Evolutionary conservation across 345 rosid genomes (phyloP), one percentile per base, ranked within the genome.

Genomic region (Lepidium aucheri): DNA sequence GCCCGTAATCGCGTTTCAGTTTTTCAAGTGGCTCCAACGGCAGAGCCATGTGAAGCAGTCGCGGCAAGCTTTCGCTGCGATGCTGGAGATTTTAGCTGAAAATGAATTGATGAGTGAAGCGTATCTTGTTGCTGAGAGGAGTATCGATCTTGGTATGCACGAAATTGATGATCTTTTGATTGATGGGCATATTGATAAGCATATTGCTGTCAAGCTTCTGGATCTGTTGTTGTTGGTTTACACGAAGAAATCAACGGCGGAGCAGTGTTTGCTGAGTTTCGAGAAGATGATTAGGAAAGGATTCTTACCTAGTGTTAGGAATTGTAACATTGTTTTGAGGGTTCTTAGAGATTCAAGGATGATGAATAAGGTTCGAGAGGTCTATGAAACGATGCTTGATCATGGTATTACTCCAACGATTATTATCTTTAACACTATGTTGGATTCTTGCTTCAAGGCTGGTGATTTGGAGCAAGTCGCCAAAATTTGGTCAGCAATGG

Each of bases 251-350:
- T 77, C 68, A 2, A 84, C 83, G 93, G 75, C 65, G 74, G 80
- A 82, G 53, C 67, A 74, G 58, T 83, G 82, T 62, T 74, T 89
- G 44, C 55, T 45, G 68, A 59, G 79, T 45, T 89, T 86, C 17
- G 68, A 76, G 67, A 85, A 79, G 70, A 86, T 89, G 87, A 55
- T 85, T 63, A 68, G 77, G 61, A 78, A 49, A 51, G 78, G 87
- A 17, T 73, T 82, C 36, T 75, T 80, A 60, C 93, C 90, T 9
- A 80, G 82, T 65, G 83, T 82, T 66, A 83, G 79, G 64, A 85
- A 77, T 40, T 89, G 88, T 73, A 85, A 86, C 79, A 72, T 80
- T 56, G 69, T 86, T 76, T 84, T 89, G 56, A 77, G 57, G 84
- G 42, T 86, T 46, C 90, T 89, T 54, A 79, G 81, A 63, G 83